Conservation (phyloP, 495 filamentous ascomycete genomes). For the Friedmanniomyces simplex region DNA sequence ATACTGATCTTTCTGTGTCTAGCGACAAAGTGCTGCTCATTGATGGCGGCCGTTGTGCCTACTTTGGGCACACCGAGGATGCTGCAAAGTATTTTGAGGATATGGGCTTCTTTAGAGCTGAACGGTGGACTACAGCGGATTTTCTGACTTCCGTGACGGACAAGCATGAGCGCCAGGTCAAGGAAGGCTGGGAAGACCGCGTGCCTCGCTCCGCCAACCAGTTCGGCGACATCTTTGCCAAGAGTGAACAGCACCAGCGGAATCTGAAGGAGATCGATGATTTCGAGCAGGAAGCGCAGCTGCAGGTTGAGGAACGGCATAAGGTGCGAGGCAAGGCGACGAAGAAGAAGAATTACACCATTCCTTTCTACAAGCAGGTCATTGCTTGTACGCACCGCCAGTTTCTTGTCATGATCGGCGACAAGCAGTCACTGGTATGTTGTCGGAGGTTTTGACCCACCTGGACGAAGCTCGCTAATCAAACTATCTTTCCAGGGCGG, state of each 20-base stretch:
- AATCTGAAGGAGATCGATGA: conserved; percentile 31
- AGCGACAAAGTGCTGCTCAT: conserved; percentile 64
- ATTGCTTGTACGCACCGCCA: conserved; percentile 56
- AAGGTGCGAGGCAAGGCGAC: conserved; percentile 37
- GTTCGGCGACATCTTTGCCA: conserved; percentile 43
- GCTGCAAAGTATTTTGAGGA: conserved; percentile 34
- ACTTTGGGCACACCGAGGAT: conserved; percentile 36
- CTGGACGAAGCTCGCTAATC: too few species aligned
- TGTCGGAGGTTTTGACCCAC: too few species aligned
- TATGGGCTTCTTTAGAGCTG: conserved; percentile 49
- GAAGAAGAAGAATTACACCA: conserved; percentile 56
- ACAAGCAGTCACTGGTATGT: conserved; percentile 43
- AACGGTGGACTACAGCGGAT: conserved; percentile 54
- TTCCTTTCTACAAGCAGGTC: conserved; percentile 58
- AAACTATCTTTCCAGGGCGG: too few species aligned
- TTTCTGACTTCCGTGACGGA: conserved; percentile 65
- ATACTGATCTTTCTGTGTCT: too few species aligned
- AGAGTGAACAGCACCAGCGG: conserved; percentile 31
- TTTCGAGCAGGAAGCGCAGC: conserved; percentile 43
- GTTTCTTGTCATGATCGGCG: conserved; percentile 54
- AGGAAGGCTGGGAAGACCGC: conserved; percentile 48
- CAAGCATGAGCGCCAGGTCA: conserved; percentile 48
- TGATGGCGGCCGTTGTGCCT: conserved; percentile 54
- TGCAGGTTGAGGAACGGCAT: conserved; percentile 38
- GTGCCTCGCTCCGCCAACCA: conserved; percentile 60